A percentile compares a stretch with the other conserved stretches of the same genome.
phyloP scores from a whole-genome alignment of 441 rosid species.

The Populus hybrid region DNA sequence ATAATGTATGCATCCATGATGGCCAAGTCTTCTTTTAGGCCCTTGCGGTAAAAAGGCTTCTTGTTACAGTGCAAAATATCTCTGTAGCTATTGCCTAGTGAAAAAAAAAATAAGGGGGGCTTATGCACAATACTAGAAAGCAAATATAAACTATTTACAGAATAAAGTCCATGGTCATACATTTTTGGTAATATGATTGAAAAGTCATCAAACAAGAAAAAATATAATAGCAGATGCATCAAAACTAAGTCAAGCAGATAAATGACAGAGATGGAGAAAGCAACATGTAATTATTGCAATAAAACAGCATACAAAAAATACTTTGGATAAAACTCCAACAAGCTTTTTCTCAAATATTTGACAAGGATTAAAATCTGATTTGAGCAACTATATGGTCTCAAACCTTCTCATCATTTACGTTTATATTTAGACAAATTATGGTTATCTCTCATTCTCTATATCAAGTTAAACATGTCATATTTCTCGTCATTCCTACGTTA shows the following conservation, averaged over 20 bases:
- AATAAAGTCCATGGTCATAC: constrained; percentile 1
- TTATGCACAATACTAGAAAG: constrained; percentile 23
- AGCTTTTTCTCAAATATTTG: neutral
- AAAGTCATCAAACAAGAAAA: neutral
- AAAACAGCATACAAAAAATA: neutral
- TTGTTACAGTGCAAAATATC: constrained; percentile 86
- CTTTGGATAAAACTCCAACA: neutral
- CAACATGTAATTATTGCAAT: neutral
- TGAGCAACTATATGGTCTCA: neutral
- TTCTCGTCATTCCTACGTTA: neutral
- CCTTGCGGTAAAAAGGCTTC: constrained; percentile 79
- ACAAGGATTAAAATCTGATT: neutral
- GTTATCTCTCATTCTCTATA: neutral
- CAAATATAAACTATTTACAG: neutral
- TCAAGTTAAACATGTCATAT: neutral
- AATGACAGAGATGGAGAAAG: neutral
- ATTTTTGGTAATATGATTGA: neutral
- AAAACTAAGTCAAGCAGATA: neutral
- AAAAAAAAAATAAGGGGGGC: neutral
- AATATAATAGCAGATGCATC: neutral
- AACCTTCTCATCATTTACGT: neutral
- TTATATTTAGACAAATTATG: neutral
- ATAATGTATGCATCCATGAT: constrained; percentile 78
- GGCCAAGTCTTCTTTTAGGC: constrained; percentile 75
- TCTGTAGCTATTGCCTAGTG: constrained; percentile 68